Percentiles rank a stretch among this genome's conserved stretches.
These are phyloP conservation scores for Hemileia vastatrix DNA, from an alignment of 1,284 basidiomycete species.

Conservation along the genomic window DNA sequence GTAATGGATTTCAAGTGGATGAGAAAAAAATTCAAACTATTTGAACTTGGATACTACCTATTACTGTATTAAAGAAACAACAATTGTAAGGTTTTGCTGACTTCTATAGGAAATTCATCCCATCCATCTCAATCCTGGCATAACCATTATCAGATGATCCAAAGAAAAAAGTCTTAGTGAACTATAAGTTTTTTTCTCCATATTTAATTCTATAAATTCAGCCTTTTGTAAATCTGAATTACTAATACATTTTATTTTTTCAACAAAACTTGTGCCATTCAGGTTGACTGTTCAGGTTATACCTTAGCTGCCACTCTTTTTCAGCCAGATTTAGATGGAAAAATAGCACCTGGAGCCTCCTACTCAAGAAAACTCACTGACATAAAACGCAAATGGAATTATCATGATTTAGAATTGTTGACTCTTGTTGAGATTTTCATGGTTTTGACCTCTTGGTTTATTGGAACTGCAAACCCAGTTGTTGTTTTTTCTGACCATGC, in stretches of 20 bases:
- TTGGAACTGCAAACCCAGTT: neutral
- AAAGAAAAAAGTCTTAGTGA: neutral
- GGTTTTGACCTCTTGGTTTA: constrained; percentile 9
- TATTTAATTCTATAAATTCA: neutral
- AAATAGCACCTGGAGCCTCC: neutral
- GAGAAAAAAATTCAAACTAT: neutral
- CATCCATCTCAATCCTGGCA: neutral
- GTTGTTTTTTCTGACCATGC: constrained; percentile 13
- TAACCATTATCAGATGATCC: neutral
- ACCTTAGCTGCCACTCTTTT: constrained; percentile 3
- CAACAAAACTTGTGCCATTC: neutral
- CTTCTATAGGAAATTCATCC: constrained; percentile 6
- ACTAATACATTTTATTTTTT: constrained; percentile 4
- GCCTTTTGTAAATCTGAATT: neutral
- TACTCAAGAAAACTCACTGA: constrained; percentile 2
- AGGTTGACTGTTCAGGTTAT: constrained; percentile 11
- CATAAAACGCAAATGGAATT: neutral
- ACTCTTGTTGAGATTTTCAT: constrained; percentile 3
- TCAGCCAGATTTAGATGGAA: neutral
- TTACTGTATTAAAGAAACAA: neutral
- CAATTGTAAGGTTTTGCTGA: constrained; percentile 4
- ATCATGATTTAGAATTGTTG: constrained; percentile 1
- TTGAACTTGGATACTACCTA: neutral
- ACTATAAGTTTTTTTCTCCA: neutral
- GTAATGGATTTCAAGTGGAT: neutral